Evolutionary conservation across 106 monocot species (phyloP).

Genomic region (Apostasia ramifera): DNA sequence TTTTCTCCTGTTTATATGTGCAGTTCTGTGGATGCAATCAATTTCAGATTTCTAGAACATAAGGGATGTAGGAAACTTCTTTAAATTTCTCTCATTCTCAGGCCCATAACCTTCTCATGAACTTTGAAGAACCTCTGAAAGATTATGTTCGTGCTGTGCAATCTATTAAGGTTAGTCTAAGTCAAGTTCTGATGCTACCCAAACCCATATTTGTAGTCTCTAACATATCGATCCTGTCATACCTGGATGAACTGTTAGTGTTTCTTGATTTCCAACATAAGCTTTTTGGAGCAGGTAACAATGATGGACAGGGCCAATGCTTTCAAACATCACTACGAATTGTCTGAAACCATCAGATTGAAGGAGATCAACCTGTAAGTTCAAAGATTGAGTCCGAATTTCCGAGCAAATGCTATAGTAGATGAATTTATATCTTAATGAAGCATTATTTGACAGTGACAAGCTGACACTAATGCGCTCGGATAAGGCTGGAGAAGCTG

Average conservation of each 20-base stretch:
- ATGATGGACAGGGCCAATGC: conserved; percentile 94
- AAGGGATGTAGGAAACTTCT: neutral
- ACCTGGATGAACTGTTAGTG: neutral
- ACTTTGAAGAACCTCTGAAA: conserved; percentile 97
- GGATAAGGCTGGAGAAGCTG: conserved; percentile 74
- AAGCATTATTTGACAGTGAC: conserved; percentile 37
- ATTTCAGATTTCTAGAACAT: too few relatives aligned
- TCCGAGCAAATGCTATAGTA: too few relatives aligned
- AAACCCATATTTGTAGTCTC: neutral
- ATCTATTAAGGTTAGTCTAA: conserved; percentile 78
- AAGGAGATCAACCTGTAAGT: conserved; percentile 95
- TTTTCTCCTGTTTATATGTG: neutral
- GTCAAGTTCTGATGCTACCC: neutral
- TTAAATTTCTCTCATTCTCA: conserved; percentile 13
- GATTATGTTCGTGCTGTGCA: conserved; percentile 95
- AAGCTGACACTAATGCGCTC: conserved; percentile 81
- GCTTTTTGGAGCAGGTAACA: conserved; percentile 50
- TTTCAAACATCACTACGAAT: conserved; percentile 85
- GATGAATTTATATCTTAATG: neutral
- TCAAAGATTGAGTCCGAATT: conserved; percentile 4
- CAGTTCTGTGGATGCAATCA: too few relatives aligned
- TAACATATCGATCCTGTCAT: too few relatives aligned
- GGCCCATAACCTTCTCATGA: conserved; percentile 93
- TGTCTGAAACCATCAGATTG: conserved; percentile 75
- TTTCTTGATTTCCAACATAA: neutral